Evolutionary conservation across 2,329 filamentous ascomycete genomes (phyloP), one percentile per base, ranked within the genome.

Genomic region (Aspergillus ruber): DNA sequence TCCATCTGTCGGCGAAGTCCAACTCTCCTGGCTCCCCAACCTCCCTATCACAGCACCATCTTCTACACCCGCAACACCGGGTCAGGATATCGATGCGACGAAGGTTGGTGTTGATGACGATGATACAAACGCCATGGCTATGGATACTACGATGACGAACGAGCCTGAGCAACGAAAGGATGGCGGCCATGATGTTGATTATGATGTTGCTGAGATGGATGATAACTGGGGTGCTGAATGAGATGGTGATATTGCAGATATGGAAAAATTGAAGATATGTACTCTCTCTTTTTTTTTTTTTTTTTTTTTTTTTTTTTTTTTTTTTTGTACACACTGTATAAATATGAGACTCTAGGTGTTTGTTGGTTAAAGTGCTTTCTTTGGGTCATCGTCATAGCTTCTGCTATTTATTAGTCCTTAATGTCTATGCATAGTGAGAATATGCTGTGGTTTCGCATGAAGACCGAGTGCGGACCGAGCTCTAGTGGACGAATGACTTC

Each of bases 21-120:
- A 81, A 42, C 65, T 82, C 38, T 66, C 70, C 2, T 83, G 80
- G 80, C 64, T 78, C n/a, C 62, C 71, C 32, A 70, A 70, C 23
- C 63, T 62, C 1, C 64, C 62, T 3, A 56, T 64, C 17, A 43
- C 56, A 6, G 27, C 52, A 4, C 29, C 56, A 7, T 21, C 53
- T 7, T 43, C 56, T 7, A 27, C 52, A 5, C 29, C 55, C 8
- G 25, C 52, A 7, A 45, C 52, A 20, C 44, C 53, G 4, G 48
- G 33, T 10, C 44, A 50, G 2, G 52, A 45, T 3, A 35, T 55
- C 9, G 59, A 65, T 25, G 43, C 45, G 35, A 42, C 46, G 33
- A 63, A 62, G 46, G 52, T 52, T 7, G 58, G 56, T 3, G 48
- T 50, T 12, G 57, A 54, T 15, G 59, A 63, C 43, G 63, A 68